Evolutionary conservation across 1,284 basidiomycete genomes (phyloP).

Genomic region (Ceratobasidium sp.): DNA sequence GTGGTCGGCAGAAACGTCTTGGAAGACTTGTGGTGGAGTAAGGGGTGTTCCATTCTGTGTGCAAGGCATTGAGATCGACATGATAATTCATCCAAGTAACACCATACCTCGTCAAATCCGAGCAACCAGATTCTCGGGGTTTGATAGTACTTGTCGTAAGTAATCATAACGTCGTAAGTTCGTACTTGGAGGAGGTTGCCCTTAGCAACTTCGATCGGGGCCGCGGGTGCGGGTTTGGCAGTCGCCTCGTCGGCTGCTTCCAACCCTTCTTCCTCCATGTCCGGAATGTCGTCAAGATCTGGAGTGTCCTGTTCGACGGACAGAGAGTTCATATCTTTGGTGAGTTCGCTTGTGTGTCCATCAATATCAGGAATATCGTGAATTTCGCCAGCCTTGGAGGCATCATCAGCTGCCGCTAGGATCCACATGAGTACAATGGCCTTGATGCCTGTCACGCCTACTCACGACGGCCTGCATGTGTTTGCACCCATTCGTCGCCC

Average conservation of each 20-base stretch:
- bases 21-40: conserved; percentile 89
- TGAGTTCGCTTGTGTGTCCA: conserved; percentile 53
- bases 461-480: conserved; percentile 72
- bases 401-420: conserved; percentile 52
- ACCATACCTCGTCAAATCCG: conserved; percentile 86
- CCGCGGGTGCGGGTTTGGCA: conserved; percentile 61
- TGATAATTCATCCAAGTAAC: conserved; percentile 36
- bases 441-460: conserved; percentile 36
- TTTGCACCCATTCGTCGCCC: conserved; percentile 83
- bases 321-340: conserved; percentile 53
- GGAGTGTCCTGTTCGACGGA: conserved; percentile 63
- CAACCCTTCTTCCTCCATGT: conserved; percentile 86
- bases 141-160: conserved; percentile 99
- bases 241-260: conserved; percentile 82
- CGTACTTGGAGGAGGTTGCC: conserved; percentile 91
- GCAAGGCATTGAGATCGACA: conserved; percentile 33
- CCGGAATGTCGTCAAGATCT: conserved; percentile 89
- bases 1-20: conserved; percentile 96
- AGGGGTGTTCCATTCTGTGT: conserved; percentile 81
- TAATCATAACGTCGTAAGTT: conserved; percentile 99
- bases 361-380: conserved; percentile 84
- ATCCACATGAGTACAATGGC: background rate
- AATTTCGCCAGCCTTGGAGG: conserved; percentile 64
- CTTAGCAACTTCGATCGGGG: conserved; percentile 64
- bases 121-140: conserved; percentile 94